Conservation (phyloP, 176 grass and related monocot genomes). For the Carex parvula region DNA sequence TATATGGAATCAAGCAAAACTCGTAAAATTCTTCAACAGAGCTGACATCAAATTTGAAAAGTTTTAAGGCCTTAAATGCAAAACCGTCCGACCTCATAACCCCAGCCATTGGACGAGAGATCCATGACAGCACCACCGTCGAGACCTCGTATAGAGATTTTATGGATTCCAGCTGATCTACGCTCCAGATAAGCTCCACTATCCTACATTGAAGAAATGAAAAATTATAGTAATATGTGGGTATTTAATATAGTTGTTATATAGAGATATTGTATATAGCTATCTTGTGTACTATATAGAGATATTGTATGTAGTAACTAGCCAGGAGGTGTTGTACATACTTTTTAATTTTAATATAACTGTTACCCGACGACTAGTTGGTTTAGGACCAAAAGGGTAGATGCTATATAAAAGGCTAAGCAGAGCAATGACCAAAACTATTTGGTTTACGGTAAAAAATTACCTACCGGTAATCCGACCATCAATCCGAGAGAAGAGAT, state of each 20-base stretch:
- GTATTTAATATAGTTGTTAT: too few relatives aligned
- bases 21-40: neutral
- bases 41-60: neutral
- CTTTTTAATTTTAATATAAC: too few relatives aligned
- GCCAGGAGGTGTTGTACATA: too few relatives aligned
- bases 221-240: neutral
- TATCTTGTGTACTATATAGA: too few relatives aligned
- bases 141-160: conserved; percentile 47
- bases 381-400: neutral
- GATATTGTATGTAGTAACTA: too few relatives aligned
- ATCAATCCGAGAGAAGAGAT: conserved; percentile 40
- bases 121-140: conserved; percentile 53
- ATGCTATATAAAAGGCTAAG: neutral
- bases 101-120: conserved; percentile 57
- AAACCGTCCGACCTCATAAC: conserved; percentile 33
- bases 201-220: conserved; percentile 30
- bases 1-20: neutral
- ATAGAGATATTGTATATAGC: too few relatives aligned
- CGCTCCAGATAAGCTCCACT: conserved; percentile 68
- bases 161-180: conserved; percentile 48
- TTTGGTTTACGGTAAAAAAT: neutral
- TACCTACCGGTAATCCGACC: conserved; percentile 41
- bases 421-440: neutral
- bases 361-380: too few relatives aligned
- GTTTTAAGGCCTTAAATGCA: neutral